phyloP scores from a whole-genome alignment of 1,284 basidiomycete species.

The Athelia sp. region DNA sequence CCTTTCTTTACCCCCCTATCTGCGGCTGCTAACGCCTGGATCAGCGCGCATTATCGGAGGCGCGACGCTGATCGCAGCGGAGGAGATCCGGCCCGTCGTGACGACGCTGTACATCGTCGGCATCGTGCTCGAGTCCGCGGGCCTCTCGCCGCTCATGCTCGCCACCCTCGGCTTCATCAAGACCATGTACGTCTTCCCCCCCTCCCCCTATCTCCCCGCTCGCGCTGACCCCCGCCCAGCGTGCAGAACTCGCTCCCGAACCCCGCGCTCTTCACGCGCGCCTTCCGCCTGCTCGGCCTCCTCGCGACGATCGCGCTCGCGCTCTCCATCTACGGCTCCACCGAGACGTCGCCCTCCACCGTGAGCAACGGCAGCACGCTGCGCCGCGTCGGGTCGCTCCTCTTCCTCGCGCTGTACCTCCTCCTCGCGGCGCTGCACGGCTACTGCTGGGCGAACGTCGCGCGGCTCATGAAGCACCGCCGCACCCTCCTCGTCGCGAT shows the following conservation, averaged over 20 bases:
- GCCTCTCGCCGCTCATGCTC: too few relatives aligned
- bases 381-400: conserved; percentile 42
- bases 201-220: background rate
- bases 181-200: conserved; percentile 47
- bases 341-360: conserved; percentile 8
- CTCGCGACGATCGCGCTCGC: conserved; percentile 37
- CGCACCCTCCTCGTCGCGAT: conserved; percentile 50
- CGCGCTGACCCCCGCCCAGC: conserved; percentile 10
- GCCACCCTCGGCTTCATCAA: conserved; percentile 25
- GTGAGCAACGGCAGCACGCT: conserved; percentile 23
- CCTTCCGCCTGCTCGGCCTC: conserved; percentile 36
- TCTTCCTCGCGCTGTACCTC: conserved; percentile 45
- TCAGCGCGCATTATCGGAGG: too few relatives aligned
- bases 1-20: too few relatives aligned
- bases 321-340: conserved; percentile 44
- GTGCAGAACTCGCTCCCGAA: conserved; percentile 14
- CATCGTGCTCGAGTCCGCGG: too few relatives aligned
- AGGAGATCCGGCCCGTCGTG: too few relatives aligned
- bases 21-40: too few relatives aligned
- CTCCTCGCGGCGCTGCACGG: conserved; percentile 36
- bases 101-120: too few relatives aligned
- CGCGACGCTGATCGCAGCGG: too few relatives aligned
- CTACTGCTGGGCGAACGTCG: conserved; percentile 40
- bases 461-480: conserved; percentile 45
- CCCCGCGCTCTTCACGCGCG: conserved; percentile 4